Evolutionary conservation across 257 asterid genomes (phyloP).

Genomic region (Penstemon davidsonii): DNA sequence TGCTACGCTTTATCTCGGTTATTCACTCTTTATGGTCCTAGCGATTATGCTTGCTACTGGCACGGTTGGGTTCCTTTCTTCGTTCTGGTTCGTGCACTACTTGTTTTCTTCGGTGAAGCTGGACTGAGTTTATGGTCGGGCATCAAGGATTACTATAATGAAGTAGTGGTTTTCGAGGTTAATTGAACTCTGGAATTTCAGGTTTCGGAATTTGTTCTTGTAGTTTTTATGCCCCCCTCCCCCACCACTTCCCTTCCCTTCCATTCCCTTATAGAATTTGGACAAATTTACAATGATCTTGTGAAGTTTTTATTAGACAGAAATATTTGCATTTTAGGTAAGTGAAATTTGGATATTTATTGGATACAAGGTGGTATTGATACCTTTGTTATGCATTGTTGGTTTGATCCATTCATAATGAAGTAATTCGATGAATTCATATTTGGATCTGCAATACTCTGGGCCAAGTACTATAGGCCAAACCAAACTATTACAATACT

Average conservation of each 20-base stretch:
- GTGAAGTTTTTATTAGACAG: conserved; percentile 28
- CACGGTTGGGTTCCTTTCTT: conserved; percentile 76
- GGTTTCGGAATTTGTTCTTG: conserved; percentile 24
- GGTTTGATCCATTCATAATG: not conserved
- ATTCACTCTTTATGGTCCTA: conserved; percentile 73
- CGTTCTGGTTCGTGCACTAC: conserved; percentile 89
- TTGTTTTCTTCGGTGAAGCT: conserved; percentile 83
- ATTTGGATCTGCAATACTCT: no score
- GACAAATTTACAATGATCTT: conserved; percentile 26
- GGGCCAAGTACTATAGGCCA: no score
- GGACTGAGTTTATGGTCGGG: conserved; percentile 43
- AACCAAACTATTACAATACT: no score
- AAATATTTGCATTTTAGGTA: not conserved
- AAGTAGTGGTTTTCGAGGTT: conserved; percentile 14
- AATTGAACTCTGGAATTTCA: conserved; percentile 20
- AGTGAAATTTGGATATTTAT: conserved; percentile 5
- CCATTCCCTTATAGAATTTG: conserved; percentile 15
- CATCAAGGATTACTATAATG: not conserved
- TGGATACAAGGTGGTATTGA: conserved; percentile 13
- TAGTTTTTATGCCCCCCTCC: conserved; percentile 24
- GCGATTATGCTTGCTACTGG: conserved; percentile 91
- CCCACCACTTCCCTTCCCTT: not conserved
- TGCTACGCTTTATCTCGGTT: conserved; percentile 83
- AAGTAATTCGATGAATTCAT: not conserved
- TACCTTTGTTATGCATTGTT: conserved; percentile 6